Evolutionary conservation across 2,329 filamentous ascomycete genomes (phyloP), one percentile per base, ranked within the genome.

Genomic region (Periconia macrospinosa): DNA sequence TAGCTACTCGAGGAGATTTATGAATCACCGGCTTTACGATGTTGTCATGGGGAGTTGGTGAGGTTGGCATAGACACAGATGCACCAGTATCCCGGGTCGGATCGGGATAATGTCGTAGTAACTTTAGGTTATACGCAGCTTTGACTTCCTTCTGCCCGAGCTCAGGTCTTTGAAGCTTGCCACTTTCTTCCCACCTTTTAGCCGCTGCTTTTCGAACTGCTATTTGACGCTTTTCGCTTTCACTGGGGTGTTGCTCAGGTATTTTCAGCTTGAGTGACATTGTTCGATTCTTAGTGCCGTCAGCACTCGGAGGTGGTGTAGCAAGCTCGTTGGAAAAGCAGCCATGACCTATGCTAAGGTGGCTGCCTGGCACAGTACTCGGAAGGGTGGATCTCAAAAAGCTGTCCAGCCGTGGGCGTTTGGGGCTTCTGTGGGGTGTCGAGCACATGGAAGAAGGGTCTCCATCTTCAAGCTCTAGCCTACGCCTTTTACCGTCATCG

Each of bases 21-120:
- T 60, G 18, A 20, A 66, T 64, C 1, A 6, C 40, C 1, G 65
- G 64, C 41, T 52, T 66, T 41, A 56, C 23, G 49, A 62, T 59
- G 45, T 55, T 56, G 20, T 53, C 18, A 7, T 43, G 45, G 2
- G 41, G n/a, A 10, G 43, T 10, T 18, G 35, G 19, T 18, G 15
- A 13, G 14, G 50, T 40, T 11, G 30, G 30, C 13, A 18, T 48
- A 2, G 33, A 6, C 27, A 18, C 19, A 6, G 46, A 48, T 17
- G 10, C 46, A 20, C 33, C n/a, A 18, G 30, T 37, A 13, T 17
- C 46, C 14, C 33, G 33, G 20, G 11, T 11, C 3, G 46, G 17
- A 37, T 17, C 41, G 2, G 57, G 54, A 50, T 68, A 65, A 49
- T 69, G 65, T 10, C 64, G 52, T 56, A 66, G 57, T 8, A 65